A percentile compares a stretch with the other conserved stretches of the same genome.
Conservation (phyloP, 495 filamentous ascomycete species). For the Letharia columbiana region DNA sequence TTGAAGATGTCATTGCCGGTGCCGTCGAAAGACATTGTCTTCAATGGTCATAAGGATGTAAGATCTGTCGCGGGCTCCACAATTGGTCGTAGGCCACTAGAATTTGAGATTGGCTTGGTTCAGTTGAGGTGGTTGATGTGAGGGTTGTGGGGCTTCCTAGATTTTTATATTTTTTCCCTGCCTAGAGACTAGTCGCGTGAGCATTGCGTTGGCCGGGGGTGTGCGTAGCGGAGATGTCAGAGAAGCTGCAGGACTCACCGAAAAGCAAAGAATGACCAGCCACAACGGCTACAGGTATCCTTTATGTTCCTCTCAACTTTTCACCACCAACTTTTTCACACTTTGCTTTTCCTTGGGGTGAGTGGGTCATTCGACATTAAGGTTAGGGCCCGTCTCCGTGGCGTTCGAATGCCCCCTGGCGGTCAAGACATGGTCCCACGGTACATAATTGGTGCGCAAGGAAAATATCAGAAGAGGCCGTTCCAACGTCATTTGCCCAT, state of each 20-base stretch:
- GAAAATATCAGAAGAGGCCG: neutral
- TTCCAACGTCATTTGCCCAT: neutral
- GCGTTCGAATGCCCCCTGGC: too few species aligned
- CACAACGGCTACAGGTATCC: too few species aligned
- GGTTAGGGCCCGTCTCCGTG: too few species aligned
- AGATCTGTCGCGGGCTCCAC: neutral
- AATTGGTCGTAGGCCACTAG: too few species aligned
- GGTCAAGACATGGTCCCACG: too few species aligned
- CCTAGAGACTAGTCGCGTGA: slow-evolving; percentile 10
- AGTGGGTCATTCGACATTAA: too few species aligned
- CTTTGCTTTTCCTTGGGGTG: too few species aligned
- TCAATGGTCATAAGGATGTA: slow-evolving; percentile 1
- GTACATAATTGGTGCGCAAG: neutral
- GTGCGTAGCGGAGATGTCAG: neutral
- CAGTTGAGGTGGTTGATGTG: neutral
- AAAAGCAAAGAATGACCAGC: neutral
- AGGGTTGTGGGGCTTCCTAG: too few species aligned
- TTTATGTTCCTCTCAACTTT: too few species aligned
- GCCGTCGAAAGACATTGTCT: slow-evolving; percentile 12
- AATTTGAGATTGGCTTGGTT: neutral
- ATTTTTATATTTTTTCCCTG: neutral
- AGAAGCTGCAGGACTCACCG: neutral
- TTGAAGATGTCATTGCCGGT: slow-evolving; percentile 10
- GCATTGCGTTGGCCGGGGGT: slow-evolving; percentile 3
- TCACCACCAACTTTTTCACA: too few species aligned